phyloP scores from a whole-genome alignment of 345 rosid genomes.

The Populus euphratica region DNA sequence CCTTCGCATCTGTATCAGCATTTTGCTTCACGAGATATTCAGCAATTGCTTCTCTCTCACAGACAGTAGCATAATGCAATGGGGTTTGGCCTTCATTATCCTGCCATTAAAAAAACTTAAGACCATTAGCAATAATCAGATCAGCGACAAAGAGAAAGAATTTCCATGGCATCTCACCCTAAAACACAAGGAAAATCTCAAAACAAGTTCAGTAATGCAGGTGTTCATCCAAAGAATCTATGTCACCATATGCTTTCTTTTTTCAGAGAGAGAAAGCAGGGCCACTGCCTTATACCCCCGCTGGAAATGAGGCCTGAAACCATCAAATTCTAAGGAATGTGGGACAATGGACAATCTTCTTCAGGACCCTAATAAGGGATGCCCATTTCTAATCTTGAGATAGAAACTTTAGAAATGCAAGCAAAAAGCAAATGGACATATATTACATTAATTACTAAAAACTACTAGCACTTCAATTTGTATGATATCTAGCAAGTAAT shows the following conservation, averaged over 20 bases:
- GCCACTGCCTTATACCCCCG: not conserved
- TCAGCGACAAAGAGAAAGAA: not conserved
- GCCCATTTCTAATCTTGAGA: not conserved
- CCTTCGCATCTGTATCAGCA: conserved; percentile 59
- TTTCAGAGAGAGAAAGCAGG: not conserved
- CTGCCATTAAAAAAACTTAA: conserved; percentile 30
- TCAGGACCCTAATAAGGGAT: not conserved
- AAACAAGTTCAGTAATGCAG: not conserved
- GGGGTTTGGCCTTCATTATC: conserved; percentile 95
- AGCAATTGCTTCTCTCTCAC: conserved; percentile 78
- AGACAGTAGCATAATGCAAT: conserved; percentile 84
- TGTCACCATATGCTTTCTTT: not conserved
- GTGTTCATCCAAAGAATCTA: not conserved
- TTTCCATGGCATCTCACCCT: not conserved
- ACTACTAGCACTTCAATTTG: not conserved
- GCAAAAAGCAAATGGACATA: not conserved
- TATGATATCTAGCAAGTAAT: not conserved
- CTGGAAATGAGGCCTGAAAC: not conserved
- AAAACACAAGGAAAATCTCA: not conserved
- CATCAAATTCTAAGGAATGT: not conserved
- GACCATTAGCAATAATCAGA: conserved; percentile 4
- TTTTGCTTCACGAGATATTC: conserved; percentile 73
- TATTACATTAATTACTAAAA: not conserved
- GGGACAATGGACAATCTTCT: not conserved
- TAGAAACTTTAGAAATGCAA: not conserved